These are phyloP conservation scores for Dactylellina sp. DNA, from an alignment of 2,329 filamentous ascomycete genomes.

Conservation along the genomic window DNA sequence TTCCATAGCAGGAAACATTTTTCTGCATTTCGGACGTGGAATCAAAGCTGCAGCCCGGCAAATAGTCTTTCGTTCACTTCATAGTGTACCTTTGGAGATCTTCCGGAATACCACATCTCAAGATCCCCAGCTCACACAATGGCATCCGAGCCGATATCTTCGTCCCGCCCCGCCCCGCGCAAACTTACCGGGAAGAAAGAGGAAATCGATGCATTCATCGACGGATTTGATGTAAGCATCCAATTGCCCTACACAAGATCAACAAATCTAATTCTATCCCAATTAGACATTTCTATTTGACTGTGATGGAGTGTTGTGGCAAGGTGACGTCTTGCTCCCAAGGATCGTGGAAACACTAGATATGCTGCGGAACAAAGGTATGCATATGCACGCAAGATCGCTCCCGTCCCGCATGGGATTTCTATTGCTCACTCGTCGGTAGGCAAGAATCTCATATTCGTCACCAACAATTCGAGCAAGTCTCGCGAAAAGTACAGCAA, in stretches of 20 bases:
- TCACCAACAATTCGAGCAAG: conserved; percentile 99
- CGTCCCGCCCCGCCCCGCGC: conserved; percentile 62
- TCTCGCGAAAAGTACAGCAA: conserved; percentile 91
- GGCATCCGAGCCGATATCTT: conserved; percentile 29
- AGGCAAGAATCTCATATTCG: conserved; percentile 95
- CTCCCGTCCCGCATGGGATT: not conserved
- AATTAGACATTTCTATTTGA: conserved; percentile 89
- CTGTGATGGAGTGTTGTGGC: conserved; percentile 98
- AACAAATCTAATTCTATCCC: conserved; percentile 6
- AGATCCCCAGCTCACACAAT: not conserved
- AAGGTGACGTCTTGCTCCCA: conserved; percentile 88
- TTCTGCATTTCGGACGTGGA: too few relatives aligned
- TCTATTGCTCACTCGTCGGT: conserved; percentile 9
- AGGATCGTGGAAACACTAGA: conserved; percentile 86
- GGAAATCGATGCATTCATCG: conserved; percentile 84
- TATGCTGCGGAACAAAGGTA: conserved; percentile 83
- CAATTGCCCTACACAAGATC: not conserved
- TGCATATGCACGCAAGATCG: conserved; percentile 56
- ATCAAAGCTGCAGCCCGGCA: not conserved
- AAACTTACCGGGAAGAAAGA: conserved; percentile 83
- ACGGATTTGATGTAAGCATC: conserved; percentile 86
- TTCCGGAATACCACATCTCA: not conserved
- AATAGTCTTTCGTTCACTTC: not conserved
- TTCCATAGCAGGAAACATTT: conserved; percentile 8
- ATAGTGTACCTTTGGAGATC: not conserved